Conservation (phyloP, 139 green algal species). For the Auxenochlorella protothecoides region DNA sequence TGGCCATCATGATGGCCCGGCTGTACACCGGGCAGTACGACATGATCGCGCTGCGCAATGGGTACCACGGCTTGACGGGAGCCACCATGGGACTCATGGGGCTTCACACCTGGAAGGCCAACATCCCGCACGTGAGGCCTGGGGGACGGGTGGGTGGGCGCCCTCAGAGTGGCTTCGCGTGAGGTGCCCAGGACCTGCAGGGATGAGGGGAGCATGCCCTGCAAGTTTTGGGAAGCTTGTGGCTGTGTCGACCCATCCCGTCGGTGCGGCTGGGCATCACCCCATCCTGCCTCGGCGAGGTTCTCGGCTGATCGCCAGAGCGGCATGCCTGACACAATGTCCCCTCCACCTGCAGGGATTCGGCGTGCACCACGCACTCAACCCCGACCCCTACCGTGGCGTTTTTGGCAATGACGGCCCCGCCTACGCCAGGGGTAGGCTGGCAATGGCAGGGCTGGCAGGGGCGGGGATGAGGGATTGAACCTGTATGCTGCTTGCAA, state of each 20-base stretch:
- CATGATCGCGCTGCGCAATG: conserved; percentile 82
- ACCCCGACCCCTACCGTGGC: conserved; percentile 87
- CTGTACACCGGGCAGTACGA: conserved; percentile 69
- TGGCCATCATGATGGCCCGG: conserved; percentile 66
- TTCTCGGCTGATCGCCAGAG: too few relatives aligned
- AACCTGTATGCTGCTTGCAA: not conserved
- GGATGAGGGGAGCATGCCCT: too few relatives aligned
- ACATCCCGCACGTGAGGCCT: conserved; percentile 42
- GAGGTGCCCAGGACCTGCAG: too few relatives aligned
- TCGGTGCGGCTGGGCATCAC: too few relatives aligned
- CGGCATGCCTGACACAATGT: too few relatives aligned
- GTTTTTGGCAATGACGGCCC: conserved; percentile 71
- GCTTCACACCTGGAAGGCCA: conserved; percentile 88
- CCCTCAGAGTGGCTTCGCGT: not conserved
- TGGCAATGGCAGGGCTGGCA: not conserved
- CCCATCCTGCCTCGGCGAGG: too few relatives aligned
- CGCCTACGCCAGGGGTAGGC: conserved; percentile 49
- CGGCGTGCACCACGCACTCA: conserved; percentile 79
- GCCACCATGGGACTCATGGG: conserved; percentile 82
- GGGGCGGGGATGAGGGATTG: not conserved
- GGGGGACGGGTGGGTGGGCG: not conserved
- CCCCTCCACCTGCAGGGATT: conserved; percentile 47
- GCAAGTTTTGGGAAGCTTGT: too few relatives aligned
- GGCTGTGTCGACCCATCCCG: too few relatives aligned
- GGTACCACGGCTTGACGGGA: conserved; percentile 84